Evolutionary conservation across 176 grass and related monocot species (phyloP), one percentile per base, ranked within the genome.

Genomic region (Areca catechu): DNA sequence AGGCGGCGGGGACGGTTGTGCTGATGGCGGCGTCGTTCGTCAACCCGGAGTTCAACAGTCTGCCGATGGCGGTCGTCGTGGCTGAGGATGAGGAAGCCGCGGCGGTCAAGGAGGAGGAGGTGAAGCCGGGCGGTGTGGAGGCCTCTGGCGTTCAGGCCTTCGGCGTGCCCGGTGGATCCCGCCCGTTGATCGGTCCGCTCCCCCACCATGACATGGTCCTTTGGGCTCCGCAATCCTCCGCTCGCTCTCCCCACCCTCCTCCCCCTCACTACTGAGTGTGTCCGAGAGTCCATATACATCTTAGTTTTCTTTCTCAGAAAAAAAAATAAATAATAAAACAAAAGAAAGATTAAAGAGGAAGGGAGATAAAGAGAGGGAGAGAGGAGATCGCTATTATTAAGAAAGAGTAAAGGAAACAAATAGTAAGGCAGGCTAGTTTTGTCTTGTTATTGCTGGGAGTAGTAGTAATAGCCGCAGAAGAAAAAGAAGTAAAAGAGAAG

Each of bases 21-120:
- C 23, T 97, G 15, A 66, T 98, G 24, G 86, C 84, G 6, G 81
- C 93, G 43, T 68, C 85, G 54, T 98, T 91, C 47, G 20, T 49
- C 0, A 52, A 58, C 49, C 83, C 84, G 10, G 81, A 98, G 75
- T 69, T 98, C 62, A 65, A 85, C 76, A 68, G 79, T 5, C 51
- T 88, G 12, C 83, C 84, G 0, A 18, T 67, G 1, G n/a, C 28
- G 34, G 34, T 43, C 2, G 74, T 48, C 20, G 74, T 37, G 1
- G 68, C 74, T 7, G 68, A 77, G 0, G 79, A 59, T 0, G 4
- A 51, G 3, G 56, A 48, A 5, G 62, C 58, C 5, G 25, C 12
- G 17, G 7, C 34, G 34, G 16, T 0, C 12, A 23, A 5, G 59
- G 61, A 9, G 57, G 59, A 19, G 9, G 56, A 5, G 51, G 50